Conservation (phyloP, 2,329 filamentous ascomycete genomes). For the Fusarium chlamydosporum region DNA sequence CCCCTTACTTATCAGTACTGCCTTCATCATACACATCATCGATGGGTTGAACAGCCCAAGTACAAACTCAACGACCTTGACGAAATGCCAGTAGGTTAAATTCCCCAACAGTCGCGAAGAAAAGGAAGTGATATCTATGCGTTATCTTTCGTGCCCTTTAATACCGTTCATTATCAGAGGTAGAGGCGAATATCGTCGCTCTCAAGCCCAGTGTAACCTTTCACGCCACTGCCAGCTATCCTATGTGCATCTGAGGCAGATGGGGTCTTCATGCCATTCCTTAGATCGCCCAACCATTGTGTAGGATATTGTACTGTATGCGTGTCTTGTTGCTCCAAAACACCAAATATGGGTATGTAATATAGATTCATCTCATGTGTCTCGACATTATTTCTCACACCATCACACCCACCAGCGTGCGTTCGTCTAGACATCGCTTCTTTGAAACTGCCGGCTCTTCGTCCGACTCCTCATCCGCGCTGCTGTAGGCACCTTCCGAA, state of each 20-base stretch:
- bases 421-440: conserved; percentile 53
- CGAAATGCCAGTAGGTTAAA: too few species aligned
- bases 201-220: conserved; percentile 17
- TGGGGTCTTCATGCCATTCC: conserved; percentile 41
- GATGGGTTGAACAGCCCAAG: too few species aligned
- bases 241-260: conserved; percentile 42
- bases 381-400: conserved; percentile 39
- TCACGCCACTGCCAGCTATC: conserved; percentile 36
- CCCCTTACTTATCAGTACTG: too few species aligned
- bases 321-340: conserved; percentile 32
- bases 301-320: conserved; percentile 25
- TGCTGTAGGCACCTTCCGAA: conserved; percentile 58
- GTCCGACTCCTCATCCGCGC: conserved; percentile 58
- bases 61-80: too few species aligned
- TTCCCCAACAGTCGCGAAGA: too few species aligned
- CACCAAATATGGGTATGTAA: conserved; percentile 29
- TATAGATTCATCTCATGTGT: conserved; percentile 18
- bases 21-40: too few species aligned
- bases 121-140: conserved; percentile 33
- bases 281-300: conserved; percentile 21
- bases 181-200: conserved; percentile 20
- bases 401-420: conserved; percentile 52
- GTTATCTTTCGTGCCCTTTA: conserved; percentile 5
- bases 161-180: conserved; percentile 14
- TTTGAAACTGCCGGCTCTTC: conserved; percentile 55